phyloP scores from a whole-genome alignment of 805 yeast species.

The Metschnikowia continentalis region DNA sequence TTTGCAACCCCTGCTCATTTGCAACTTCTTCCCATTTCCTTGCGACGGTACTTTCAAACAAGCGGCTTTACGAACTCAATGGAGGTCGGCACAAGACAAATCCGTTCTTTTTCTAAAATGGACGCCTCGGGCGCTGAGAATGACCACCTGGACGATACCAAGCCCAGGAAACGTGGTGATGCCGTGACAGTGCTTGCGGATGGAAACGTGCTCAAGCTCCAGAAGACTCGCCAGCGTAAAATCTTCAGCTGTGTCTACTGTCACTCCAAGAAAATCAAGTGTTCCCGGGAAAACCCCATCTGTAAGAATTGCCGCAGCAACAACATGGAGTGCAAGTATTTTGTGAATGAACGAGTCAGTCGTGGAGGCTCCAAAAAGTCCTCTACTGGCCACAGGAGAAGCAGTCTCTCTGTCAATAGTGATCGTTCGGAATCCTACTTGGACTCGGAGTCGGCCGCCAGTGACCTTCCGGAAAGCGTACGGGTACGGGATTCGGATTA shows the following conservation, averaged over 20 bases:
- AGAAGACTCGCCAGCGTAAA: slow-evolving; percentile 56
- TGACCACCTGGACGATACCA: background rate
- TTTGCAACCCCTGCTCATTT: no score
- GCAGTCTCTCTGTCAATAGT: background rate
- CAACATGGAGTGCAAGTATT: slow-evolving; percentile 49
- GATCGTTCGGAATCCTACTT: slow-evolving; percentile 1
- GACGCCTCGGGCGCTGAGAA: background rate
- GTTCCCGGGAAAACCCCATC: slow-evolving; percentile 55
- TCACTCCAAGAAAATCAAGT: slow-evolving; percentile 58
- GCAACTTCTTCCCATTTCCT: no score
- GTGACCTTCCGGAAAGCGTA: background rate
- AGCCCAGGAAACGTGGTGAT: slow-evolving; percentile 1
- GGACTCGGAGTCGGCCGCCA: slow-evolving; percentile 1
- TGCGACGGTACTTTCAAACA: no score
- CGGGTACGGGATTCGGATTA: background rate
- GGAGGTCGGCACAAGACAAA: background rate
- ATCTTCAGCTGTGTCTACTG: slow-evolving; percentile 56
- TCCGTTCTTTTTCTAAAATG: background rate
- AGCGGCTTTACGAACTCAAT: background rate
- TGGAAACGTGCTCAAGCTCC: slow-evolving; percentile 56
- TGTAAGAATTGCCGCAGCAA: slow-evolving; percentile 52
- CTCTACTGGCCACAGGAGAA: background rate
- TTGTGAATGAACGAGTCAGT: slow-evolving; percentile 53
- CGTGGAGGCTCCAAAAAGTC: slow-evolving; percentile 30
- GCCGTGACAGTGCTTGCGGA: slow-evolving; percentile 36